Conservation (phyloP, 139 green algal species). For the Volvox africanus region DNA sequence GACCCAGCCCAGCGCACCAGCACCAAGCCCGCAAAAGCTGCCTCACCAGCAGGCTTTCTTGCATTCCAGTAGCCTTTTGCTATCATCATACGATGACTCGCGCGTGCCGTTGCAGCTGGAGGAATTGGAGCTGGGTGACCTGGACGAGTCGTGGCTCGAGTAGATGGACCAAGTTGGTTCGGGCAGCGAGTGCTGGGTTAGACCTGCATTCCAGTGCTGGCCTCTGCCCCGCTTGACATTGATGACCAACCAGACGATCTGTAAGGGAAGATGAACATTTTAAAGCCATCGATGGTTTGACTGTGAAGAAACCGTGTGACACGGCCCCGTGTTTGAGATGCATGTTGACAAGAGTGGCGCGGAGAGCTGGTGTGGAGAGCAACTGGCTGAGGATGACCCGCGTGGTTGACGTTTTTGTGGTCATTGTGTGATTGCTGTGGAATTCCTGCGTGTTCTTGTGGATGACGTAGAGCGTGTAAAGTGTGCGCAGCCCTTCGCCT, state of each 20-base stretch:
- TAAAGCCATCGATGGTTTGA: no score
- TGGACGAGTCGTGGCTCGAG: constrained; percentile 43
- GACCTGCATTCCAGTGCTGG: no score
- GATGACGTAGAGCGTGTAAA: neutral
- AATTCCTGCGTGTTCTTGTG: neutral
- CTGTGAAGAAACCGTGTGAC: no score
- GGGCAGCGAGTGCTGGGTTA: neutral
- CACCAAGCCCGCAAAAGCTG: neutral
- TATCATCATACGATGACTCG: neutral
- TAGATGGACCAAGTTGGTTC: neutral
- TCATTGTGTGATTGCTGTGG: neutral
- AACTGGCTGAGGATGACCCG: neutral
- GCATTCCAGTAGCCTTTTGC: neutral
- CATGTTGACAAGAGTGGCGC: neutral
- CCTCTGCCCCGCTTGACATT: no score
- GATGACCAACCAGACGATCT: no score
- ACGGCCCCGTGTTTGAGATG: no score
- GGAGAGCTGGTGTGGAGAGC: neutral
- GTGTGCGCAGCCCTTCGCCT: neutral
- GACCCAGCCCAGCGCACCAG: neutral
- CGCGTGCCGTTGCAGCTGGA: constrained; percentile 21
- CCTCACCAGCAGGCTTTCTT: neutral
- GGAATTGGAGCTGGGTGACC: constrained; percentile 41
- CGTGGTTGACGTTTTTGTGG: neutral
- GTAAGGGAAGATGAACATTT: no score